Base-by-base conservation (phyloP, 371 early-diverging fungal genomes). In the Funneliformis caledonium region DNA sequence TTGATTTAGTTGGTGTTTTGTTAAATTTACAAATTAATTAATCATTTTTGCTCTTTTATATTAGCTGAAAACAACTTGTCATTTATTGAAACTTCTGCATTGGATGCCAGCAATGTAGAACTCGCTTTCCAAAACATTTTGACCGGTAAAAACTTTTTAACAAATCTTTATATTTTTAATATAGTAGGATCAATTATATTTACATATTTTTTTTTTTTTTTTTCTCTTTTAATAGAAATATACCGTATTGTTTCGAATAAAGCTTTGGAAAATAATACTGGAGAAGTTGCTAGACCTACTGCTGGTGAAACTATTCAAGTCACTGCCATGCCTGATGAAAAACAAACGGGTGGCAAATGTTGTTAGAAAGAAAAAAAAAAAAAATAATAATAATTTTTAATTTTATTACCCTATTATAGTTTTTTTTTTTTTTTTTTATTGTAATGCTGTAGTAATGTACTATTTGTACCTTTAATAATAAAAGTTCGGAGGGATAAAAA, bases 221-320 rank as follows among this genome's bases (percentile, higher is more conserved):
- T 45, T n/a, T 26, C 26, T 26, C 26, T 26, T 16, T 43, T 70
- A 26, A 22, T 22, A 93, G 97, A 96, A 88, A 96, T 96, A 80
- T 96, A 96, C 87, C 92, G 93, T 72, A 94, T 95, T 81, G 96
- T 95, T 14, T 96, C 97, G 78, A 96, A 94, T 92, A 96, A 96
- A 87, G 95, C 96, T 12, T 87, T 97, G 70, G 96, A 94, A 84
- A 89, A 86, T 42, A 90, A 88, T 62, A 89, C 88, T 82, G 88
- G 89, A 47, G 92, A 94, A 82, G 89, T 88, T 33, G 90, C 91
- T 64, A 89, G 91, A 64, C 93, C 93, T 8, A 92, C 93, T 43
- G 88, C 92, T 78, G 94, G 94, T 37, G 91, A 92, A 78, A 92
- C 94, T 78, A 94, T 94, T 84, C 89, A 92, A 68, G 93, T 95